Conservation (phyloP, 164 flowering plant species). For the Magnolia changhungtana region DNA sequence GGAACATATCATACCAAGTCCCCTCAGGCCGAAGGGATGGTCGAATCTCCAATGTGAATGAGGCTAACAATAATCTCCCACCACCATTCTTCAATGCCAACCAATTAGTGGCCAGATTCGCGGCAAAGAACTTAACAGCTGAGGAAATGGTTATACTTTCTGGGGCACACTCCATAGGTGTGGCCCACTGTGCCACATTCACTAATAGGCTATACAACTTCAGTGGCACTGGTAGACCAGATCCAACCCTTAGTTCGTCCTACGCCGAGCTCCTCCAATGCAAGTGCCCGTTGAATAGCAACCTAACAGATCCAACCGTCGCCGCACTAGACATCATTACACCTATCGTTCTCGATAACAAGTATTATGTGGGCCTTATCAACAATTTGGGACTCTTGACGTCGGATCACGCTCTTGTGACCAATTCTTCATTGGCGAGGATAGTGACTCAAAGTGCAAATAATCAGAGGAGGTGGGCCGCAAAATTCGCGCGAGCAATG, state of each 20-base stretch:
- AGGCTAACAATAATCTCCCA: neutral
- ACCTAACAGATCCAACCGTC: neutral
- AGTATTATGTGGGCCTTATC: slow-evolving; percentile 7
- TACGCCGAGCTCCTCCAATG: slow-evolving; percentile 1
- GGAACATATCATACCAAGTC: slow-evolving; percentile 4
- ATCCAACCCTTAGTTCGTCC: slow-evolving; percentile 6
- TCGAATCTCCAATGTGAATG: neutral
- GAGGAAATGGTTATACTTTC: slow-evolving; percentile 16
- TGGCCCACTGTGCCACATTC: slow-evolving; percentile 8
- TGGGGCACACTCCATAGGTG: slow-evolving; percentile 19
- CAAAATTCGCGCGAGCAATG: slow-evolving; percentile 5
- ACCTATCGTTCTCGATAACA: slow-evolving; percentile 6
- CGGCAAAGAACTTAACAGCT: slow-evolving; percentile 2
- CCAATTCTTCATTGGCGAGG: neutral
- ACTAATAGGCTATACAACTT: slow-evolving; percentile 14
- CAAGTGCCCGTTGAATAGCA: slow-evolving; percentile 6
- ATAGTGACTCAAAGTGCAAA: neutral
- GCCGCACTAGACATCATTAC: neutral
- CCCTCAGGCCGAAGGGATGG: slow-evolving; percentile 13
- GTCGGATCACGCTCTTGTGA: slow-evolving; percentile 9
- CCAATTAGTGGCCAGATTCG: slow-evolving; percentile 9
- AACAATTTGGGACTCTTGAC: slow-evolving; percentile 2
- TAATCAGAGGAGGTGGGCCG: slow-evolving; percentile 27
- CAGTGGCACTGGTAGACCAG: slow-evolving; percentile 5
- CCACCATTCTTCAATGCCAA: neutral